These are phyloP conservation scores for Rhizopus stolonifer DNA, from an alignment of 371 early-diverging fungal species.

Conservation along the genomic window DNA sequence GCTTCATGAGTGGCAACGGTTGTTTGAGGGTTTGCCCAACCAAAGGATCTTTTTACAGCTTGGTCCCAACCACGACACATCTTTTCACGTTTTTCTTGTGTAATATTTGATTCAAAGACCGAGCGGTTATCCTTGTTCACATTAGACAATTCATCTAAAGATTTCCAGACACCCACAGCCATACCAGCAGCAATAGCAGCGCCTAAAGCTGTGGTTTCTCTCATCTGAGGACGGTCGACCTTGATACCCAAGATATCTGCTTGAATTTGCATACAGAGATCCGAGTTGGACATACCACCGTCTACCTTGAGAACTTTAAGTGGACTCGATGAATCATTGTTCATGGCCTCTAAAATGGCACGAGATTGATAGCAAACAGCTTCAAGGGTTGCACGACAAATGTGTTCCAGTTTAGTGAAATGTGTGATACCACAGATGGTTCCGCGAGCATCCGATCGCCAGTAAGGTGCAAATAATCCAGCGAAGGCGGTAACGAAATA, in stretches of 20 bases:
- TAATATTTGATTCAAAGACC: slow-evolving; percentile 47
- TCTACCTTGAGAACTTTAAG: slow-evolving; percentile 82
- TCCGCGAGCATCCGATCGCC: slow-evolving; percentile 92
- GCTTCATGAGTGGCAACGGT: slow-evolving; percentile 8
- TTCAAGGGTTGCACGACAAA: slow-evolving; percentile 90
- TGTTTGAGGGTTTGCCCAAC: slow-evolving; percentile 50
- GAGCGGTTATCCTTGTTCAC: slow-evolving; percentile 38
- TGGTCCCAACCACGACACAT: slow-evolving; percentile 80
- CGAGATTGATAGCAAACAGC: slow-evolving; percentile 89
- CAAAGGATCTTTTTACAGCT: slow-evolving; percentile 77
- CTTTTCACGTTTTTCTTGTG: slow-evolving; percentile 57
- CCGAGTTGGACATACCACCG: slow-evolving; percentile 93
- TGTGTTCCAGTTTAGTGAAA: slow-evolving; percentile 80
- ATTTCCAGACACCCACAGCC: slow-evolving; percentile 77
- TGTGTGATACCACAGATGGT: slow-evolving; percentile 88
- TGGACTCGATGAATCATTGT: slow-evolving; percentile 67
- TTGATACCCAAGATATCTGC: slow-evolving; percentile 85
- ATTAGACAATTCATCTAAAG: slow-evolving; percentile 29
- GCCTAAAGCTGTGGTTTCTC: slow-evolving; percentile 93
- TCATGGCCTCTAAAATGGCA: slow-evolving; percentile 92
- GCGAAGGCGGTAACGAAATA: slow-evolving; percentile 95
- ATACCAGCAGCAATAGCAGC: slow-evolving; percentile 94
- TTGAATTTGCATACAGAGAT: slow-evolving; percentile 90
- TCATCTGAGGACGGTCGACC: slow-evolving; percentile 88
- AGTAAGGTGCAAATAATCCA: slow-evolving; percentile 95